Evolutionary conservation across 2,329 filamentous ascomycete species (phyloP).

Genomic region (Diaporthe helianthi): DNA sequence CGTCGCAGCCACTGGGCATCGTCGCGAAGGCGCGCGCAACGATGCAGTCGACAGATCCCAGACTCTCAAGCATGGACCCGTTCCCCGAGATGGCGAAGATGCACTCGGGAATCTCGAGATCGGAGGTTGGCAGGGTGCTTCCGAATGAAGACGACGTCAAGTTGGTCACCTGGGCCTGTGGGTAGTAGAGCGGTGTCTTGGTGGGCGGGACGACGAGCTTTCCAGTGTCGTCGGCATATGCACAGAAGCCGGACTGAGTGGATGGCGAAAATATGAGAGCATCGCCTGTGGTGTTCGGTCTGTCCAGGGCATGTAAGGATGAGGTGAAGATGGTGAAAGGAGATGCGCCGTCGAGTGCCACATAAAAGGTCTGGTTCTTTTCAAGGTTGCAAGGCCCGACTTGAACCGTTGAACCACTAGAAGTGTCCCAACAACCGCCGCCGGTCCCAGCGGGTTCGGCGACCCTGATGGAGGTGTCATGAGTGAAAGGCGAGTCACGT

Average conservation of each 20-base stretch:
- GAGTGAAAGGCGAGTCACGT: no score
- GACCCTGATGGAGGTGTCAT: no score
- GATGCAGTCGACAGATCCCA: no score
- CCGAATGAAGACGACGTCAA: background rate
- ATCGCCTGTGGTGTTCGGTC: background rate
- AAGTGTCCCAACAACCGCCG: background rate
- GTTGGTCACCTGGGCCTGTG: background rate
- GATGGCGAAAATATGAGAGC: background rate
- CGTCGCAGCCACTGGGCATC: background rate
- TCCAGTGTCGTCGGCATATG: background rate
- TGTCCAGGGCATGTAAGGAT: background rate
- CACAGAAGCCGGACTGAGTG: background rate
- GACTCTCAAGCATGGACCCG: background rate
- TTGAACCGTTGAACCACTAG: background rate
- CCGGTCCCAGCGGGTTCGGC: background rate
- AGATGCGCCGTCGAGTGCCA: background rate
- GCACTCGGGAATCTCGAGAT: background rate
- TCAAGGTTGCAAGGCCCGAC: background rate
- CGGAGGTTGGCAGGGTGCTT: background rate
- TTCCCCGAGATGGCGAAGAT: background rate
- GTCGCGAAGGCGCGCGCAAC: no score
- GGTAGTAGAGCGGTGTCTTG: background rate
- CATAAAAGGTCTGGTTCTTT: conserved; percentile 4
- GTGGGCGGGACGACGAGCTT: conserved; percentile 5
- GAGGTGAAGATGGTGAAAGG: conserved; percentile 1